phyloP scores from a whole-genome alignment of 345 rosid genomes.

The Atalantia buxifolia region DNA sequence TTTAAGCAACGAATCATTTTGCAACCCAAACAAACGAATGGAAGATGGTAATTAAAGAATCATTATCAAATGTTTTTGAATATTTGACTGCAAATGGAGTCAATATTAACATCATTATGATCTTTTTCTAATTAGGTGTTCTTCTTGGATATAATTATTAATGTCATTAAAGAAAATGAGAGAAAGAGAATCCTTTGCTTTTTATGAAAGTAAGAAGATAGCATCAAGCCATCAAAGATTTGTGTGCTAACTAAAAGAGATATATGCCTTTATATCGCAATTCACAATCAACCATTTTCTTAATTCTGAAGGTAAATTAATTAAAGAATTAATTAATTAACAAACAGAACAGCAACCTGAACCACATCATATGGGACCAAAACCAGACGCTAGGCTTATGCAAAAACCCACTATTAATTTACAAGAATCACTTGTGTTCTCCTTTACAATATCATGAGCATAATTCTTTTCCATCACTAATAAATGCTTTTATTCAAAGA shows the following conservation, averaged over 20 bases:
- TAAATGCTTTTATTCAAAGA: neutral
- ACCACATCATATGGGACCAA: conserved; percentile 2
- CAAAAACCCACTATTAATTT: neutral
- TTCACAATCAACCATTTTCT: neutral
- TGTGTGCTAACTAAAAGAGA: neutral
- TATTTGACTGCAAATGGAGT: conserved; percentile 4
- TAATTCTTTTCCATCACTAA: neutral
- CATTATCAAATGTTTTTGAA: neutral
- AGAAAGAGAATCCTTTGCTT: neutral
- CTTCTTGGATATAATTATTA: conserved; percentile 10
- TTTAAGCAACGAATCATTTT: no score
- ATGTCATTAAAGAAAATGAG: neutral
- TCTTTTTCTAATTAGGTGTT: neutral
- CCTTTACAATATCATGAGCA: neutral
- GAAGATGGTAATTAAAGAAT: neutral
- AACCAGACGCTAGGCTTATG: neutral
- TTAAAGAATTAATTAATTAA: neutral
- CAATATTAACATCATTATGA: conserved; percentile 10
- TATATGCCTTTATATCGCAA: neutral
- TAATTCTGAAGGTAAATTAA: neutral
- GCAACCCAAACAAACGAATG: neutral
- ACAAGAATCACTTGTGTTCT: neutral
- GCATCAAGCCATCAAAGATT: neutral
- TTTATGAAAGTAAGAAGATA: neutral
- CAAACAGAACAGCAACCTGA: neutral